Conservation (phyloP, 2,329 filamentous ascomycete genomes). For the Elsinoe batatas region DNA sequence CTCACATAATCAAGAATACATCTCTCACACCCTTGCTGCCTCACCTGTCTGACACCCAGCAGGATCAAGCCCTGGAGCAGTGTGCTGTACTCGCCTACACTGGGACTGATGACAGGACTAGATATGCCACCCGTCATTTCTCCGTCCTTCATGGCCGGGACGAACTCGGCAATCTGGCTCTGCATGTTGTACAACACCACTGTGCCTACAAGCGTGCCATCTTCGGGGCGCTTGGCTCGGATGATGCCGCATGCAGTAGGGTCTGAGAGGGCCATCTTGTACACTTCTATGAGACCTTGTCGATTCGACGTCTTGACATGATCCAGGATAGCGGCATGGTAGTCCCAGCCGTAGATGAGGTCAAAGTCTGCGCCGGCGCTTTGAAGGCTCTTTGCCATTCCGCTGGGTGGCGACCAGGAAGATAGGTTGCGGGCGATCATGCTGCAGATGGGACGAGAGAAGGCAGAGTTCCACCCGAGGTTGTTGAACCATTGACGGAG, state of each 20-base stretch:
- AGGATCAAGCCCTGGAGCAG: conserved; percentile 70
- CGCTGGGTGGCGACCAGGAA: conserved; percentile 66
- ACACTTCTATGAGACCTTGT: conserved; percentile 72
- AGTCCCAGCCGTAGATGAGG: conserved; percentile 69
- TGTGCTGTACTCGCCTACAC: conserved; percentile 56
- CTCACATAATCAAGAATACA: conserved; percentile 73
- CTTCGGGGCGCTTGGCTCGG: conserved; percentile 61
- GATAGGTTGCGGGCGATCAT: conserved; percentile 64
- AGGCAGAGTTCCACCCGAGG: conserved; percentile 71
- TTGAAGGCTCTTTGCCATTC: conserved; percentile 63
- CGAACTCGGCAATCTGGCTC: conserved; percentile 57
- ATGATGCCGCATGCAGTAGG: conserved; percentile 69
- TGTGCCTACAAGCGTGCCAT: conserved; percentile 62
- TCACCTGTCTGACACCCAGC: conserved; percentile 73
- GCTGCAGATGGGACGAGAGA: conserved; percentile 55
- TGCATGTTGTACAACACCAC: conserved; percentile 68
- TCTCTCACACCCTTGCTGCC: conserved; percentile 61
- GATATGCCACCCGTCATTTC: conserved; percentile 64
- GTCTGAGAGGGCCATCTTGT: conserved; percentile 63
- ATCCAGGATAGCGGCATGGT: conserved; percentile 60
- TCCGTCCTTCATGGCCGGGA: conserved; percentile 55
- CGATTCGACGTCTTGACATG: conserved; percentile 65
- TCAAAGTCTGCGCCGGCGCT: conserved; percentile 70
- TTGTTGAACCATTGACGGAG: conserved; percentile 77
- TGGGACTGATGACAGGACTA: conserved; percentile 64